Conservation (phyloP, 2,329 filamentous ascomycete species). For the Calonectria naviculata region DNA sequence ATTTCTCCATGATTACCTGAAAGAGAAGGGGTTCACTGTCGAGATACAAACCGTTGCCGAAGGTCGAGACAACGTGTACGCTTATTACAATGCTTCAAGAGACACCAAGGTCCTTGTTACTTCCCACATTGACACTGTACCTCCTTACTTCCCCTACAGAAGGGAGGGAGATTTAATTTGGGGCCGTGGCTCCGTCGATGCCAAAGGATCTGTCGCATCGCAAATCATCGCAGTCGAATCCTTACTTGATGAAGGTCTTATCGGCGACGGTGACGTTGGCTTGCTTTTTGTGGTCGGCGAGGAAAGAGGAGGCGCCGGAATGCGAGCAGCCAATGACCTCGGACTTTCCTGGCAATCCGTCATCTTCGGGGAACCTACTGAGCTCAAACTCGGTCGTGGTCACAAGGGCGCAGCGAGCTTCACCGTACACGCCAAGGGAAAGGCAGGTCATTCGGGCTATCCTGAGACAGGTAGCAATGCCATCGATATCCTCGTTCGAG, state of each 20-base stretch:
- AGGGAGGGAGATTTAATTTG: constrained; percentile 55
- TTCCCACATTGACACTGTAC: constrained; percentile 81
- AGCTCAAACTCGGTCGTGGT: constrained; percentile 38
- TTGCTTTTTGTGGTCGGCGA: constrained; percentile 40
- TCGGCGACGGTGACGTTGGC: constrained; percentile 32
- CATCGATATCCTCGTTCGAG: constrained; percentile 78
- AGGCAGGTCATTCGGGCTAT: constrained; percentile 84
- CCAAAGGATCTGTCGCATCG: constrained; percentile 64
- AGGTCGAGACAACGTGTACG: constrained; percentile 72
- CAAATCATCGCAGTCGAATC: constrained; percentile 35
- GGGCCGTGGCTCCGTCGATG: constrained; percentile 77
- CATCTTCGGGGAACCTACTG: constrained; percentile 41
- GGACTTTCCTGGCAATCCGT: constrained; percentile 34
- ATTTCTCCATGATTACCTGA: constrained; percentile 60
- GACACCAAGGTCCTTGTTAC: constrained; percentile 69
- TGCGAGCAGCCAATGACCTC: constrained; percentile 34
- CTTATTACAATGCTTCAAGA: constrained; percentile 62
- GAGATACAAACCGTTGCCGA: constrained; percentile 48
- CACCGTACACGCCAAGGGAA: constrained; percentile 72
- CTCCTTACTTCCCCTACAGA: constrained; percentile 74
- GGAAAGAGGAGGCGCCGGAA: constrained; percentile 37
- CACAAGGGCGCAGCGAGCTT: constrained; percentile 39
- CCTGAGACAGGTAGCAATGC: constrained; percentile 85
- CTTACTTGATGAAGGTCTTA: constrained; percentile 22
- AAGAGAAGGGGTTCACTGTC: constrained; percentile 51